A percentile compares a stretch with the other conserved stretches of the same genome.
These are phyloP conservation scores for Clohesyomyces aquaticus DNA, from an alignment of 495 filamentous ascomycete species.

Conservation along the genomic window DNA sequence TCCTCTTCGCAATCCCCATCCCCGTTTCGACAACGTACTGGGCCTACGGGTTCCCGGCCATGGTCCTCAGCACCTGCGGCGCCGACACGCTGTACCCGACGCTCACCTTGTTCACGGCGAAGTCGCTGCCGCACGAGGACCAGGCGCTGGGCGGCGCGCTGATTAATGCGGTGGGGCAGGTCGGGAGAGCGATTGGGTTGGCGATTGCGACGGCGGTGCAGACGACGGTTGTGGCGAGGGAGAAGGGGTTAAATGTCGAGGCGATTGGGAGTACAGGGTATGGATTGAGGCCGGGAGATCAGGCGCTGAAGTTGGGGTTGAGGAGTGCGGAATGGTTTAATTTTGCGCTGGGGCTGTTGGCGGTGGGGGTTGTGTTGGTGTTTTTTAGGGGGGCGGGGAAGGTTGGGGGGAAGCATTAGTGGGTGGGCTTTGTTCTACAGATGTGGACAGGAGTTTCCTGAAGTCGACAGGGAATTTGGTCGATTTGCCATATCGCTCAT, in stretches of 20 bases:
- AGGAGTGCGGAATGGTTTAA: conserved; percentile 60
- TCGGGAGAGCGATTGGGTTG: conserved; percentile 61
- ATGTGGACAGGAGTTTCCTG: too few relatives aligned
- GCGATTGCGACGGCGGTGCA: conserved; percentile 63
- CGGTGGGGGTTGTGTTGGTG: conserved; percentile 31
- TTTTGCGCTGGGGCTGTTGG: conserved; percentile 45
- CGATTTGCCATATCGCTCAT: too few relatives aligned
- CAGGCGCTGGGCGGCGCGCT: conserved; percentile 65
- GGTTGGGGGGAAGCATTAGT: conserved; percentile 38
- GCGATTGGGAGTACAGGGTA: conserved; percentile 48
- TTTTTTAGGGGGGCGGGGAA: conserved; percentile 44
- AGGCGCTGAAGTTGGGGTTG: conserved; percentile 54
- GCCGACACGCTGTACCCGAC: conserved; percentile 63
- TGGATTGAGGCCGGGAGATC: conserved; percentile 33
- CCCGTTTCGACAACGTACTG: conserved; percentile 59
- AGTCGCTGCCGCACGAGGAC: conserved; percentile 60
- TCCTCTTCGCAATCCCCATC: conserved; percentile 64
- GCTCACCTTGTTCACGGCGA: conserved; percentile 62
- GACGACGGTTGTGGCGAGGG: conserved; percentile 51
- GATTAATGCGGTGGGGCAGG: conserved; percentile 62
- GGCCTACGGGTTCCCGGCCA: conserved; percentile 62
- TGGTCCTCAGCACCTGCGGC: conserved; percentile 61
- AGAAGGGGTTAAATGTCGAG: conserved; percentile 48
- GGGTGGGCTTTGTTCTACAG: neutral
- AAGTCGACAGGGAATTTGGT: too few relatives aligned